A percentile compares a stretch with the other conserved stretches of the same genome.
Conservation (phyloP, 2,329 filamentous ascomycete genomes). For the Apiospora rasikravindrae region DNA sequence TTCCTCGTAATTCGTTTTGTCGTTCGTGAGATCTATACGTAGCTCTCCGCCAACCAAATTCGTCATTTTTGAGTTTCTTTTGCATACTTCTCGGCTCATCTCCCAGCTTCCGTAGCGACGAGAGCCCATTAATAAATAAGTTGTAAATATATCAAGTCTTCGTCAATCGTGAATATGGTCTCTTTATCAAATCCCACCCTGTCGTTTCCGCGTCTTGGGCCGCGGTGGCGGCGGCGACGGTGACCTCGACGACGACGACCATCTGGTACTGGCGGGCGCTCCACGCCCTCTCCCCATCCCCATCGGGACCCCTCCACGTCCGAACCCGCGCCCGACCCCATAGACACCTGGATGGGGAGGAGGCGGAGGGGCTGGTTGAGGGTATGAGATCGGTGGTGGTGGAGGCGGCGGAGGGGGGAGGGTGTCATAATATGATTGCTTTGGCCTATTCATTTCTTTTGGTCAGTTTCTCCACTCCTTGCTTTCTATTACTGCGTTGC, state of each 20-base stretch:
- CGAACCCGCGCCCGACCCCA: conserved; percentile 24
- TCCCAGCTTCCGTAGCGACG: not conserved
- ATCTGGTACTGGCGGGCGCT: not conserved
- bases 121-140: not conserved
- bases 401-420: conserved; percentile 22
- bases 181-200: conserved; percentile 21
- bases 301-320: conserved; percentile 22
- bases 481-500: too few species aligned
- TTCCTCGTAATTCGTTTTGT: not conserved
- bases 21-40: not conserved
- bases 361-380: not conserved
- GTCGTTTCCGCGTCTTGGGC: conserved; percentile 30
- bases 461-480: not conserved
- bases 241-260: not conserved
- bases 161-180: not conserved
- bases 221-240: not conserved
- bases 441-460: conserved; percentile 38
- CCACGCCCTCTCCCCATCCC: conserved; percentile 24
- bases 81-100: not conserved
- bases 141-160: not conserved
- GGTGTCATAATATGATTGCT: conserved; percentile 32
- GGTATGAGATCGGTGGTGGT: conserved; percentile 7
- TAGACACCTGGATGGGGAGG: not conserved
- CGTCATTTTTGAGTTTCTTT: not conserved
- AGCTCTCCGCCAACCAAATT: not conserved